These are phyloP conservation scores for Phaffomyces opuntiae DNA, from an alignment of 805 yeast species.

Conservation along the genomic window DNA sequence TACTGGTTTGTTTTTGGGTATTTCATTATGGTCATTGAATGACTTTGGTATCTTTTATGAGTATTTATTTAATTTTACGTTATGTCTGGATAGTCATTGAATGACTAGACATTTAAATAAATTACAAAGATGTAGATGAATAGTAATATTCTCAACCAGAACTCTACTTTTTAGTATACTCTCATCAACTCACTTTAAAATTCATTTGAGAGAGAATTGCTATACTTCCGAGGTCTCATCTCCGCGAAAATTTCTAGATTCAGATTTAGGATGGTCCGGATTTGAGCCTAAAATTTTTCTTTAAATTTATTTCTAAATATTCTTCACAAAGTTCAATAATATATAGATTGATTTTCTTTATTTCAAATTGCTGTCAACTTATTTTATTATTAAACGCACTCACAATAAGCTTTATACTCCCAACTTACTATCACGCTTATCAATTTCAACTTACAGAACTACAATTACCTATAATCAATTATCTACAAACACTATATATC, in stretches of 20 bases:
- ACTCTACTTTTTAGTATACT: too few relatives aligned
- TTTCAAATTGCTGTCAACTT: not conserved
- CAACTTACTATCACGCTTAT: too few relatives aligned
- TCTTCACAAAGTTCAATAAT: not conserved
- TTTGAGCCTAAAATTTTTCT: slow-evolving; percentile 4
- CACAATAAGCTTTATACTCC: too few relatives aligned
- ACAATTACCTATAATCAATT: too few relatives aligned
- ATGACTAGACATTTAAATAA: slow-evolving; percentile 14
- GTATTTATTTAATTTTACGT: slow-evolving; percentile 10
- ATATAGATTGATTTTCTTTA: not conserved
- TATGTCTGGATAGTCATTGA: slow-evolving; percentile 20
- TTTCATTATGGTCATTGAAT: slow-evolving; percentile 24
- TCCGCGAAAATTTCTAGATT: slow-evolving; percentile 3
- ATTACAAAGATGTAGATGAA: not conserved
- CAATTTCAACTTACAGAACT: too few relatives aligned
- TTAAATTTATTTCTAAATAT: not conserved
- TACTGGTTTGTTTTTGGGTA: slow-evolving; percentile 6
- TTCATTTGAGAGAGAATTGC: not conserved
- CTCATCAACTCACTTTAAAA: too few relatives aligned
- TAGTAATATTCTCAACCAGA: not conserved
- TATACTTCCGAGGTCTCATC: slow-evolving; percentile 7
- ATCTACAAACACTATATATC: too few relatives aligned
- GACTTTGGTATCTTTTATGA: slow-evolving; percentile 18
- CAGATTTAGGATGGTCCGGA: slow-evolving; percentile 2
- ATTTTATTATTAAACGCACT: too few relatives aligned